A percentile compares a stretch with the other conserved stretches of the same genome.
These are phyloP conservation scores for Penicillium janthinellum DNA, from an alignment of 2,329 filamentous ascomycete genomes.

Conservation along the genomic window DNA sequence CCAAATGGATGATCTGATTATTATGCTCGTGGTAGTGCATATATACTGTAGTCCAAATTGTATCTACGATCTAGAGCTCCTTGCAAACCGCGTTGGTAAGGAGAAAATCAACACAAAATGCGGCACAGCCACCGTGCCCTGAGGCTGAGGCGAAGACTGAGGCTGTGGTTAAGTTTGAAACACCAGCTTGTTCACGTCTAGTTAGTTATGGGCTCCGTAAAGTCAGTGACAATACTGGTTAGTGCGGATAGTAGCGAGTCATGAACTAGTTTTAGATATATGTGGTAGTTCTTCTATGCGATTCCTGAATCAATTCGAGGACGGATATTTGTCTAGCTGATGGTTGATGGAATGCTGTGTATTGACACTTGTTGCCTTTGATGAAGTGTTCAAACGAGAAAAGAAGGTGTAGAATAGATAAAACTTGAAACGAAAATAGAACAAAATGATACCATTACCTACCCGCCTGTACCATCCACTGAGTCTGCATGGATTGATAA, in stretches of 20 bases:
- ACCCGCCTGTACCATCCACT: neutral
- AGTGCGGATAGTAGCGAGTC: neutral
- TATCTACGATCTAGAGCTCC: neutral
- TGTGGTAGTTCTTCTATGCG: neutral
- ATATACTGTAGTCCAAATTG: neutral
- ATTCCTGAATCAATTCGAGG: neutral
- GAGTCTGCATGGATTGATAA: neutral
- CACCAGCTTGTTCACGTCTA: neutral
- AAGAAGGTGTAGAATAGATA: neutral
- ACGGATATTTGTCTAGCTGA: neutral
- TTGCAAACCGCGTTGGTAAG: neutral
- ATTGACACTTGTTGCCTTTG: neutral
- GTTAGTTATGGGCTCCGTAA: too few species aligned
- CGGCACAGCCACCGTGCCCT: slow-evolving; percentile 3
- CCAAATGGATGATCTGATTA: neutral
- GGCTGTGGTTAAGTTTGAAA: slow-evolving; percentile 15
- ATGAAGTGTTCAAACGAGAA: neutral
- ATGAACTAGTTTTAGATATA: neutral
- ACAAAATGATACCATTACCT: neutral
- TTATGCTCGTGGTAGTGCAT: neutral
- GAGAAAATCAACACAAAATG: neutral
- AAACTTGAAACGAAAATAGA: neutral
- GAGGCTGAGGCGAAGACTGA: neutral
- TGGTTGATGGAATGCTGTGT: neutral
- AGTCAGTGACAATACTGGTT: neutral